phyloP scores from a whole-genome alignment of 2,329 filamentous ascomycete genomes.

The Verticillium zaregamsianum region DNA sequence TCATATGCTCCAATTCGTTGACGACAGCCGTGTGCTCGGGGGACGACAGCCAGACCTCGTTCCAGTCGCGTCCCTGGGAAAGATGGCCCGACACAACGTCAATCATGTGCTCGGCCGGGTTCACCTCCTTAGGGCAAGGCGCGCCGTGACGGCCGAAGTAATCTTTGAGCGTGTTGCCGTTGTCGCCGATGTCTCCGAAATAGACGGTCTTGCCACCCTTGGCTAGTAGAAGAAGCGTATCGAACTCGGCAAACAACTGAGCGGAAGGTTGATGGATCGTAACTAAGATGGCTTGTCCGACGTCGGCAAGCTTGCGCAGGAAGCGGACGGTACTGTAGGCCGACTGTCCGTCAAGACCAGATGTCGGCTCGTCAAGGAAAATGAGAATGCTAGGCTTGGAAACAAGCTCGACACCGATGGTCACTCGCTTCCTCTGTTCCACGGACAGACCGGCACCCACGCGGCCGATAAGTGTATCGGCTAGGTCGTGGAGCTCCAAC shows the following conservation, averaged over 20 bases:
- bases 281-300: slow-evolving; percentile 63
- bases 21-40: slow-evolving; percentile 52
- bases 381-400: slow-evolving; percentile 56
- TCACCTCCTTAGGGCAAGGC: slow-evolving; percentile 56
- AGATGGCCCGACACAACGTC: slow-evolving; percentile 48
- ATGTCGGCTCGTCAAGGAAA: slow-evolving; percentile 61
- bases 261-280: slow-evolving; percentile 70
- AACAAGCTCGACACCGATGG: slow-evolving; percentile 58
- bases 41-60: slow-evolving; percentile 65
- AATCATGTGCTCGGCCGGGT: slow-evolving; percentile 76
- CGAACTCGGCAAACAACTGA: slow-evolving; percentile 62
- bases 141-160: slow-evolving; percentile 68
- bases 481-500: slow-evolving; percentile 43
- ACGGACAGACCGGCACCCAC: slow-evolving; percentile 50
- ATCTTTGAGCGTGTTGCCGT: slow-evolving; percentile 47
- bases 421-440: slow-evolving; percentile 51
- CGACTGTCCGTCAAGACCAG: slow-evolving; percentile 64
- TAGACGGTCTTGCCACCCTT: slow-evolving; percentile 63
- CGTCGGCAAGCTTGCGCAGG: slow-evolving; percentile 60
- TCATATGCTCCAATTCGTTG: slow-evolving; percentile 60
- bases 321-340: slow-evolving; percentile 64
- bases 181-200: slow-evolving; percentile 60
- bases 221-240: slow-evolving; percentile 60
- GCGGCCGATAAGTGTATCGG: slow-evolving; percentile 42
- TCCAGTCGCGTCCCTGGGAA: slow-evolving; percentile 54